Conservation (phyloP, 2,329 filamentous ascomycete species). For the Neurospora sp. region DNA sequence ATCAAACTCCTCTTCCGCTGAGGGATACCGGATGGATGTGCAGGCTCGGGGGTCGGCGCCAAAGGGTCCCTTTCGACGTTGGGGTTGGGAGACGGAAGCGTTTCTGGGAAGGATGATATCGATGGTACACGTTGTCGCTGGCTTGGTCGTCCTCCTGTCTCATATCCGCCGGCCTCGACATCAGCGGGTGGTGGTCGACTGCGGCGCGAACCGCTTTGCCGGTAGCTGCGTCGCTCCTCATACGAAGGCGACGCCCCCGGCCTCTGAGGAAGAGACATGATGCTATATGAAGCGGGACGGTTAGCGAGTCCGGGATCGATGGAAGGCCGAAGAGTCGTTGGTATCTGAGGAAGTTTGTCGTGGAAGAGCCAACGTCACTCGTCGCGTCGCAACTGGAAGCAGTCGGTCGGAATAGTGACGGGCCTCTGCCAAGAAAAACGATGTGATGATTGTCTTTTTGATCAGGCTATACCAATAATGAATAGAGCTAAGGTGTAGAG, state of each 20-base stretch:
- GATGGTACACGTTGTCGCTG: slow-evolving; percentile 47
- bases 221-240: slow-evolving; percentile 54
- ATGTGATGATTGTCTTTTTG: not conserved
- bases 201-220: slow-evolving; percentile 59
- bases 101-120: slow-evolving; percentile 48
- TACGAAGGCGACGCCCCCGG: slow-evolving; percentile 53
- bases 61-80: slow-evolving; percentile 47
- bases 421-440: not conserved
- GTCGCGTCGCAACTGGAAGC: not conserved
- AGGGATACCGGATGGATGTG: slow-evolving; percentile 13
- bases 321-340: not conserved
- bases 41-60: slow-evolving; percentile 34
- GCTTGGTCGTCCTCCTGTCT: slow-evolving; percentile 26
- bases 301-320: slow-evolving; percentile 12
- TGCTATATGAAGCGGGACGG: slow-evolving; percentile 23
- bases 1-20: slow-evolving; percentile 79
- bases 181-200: slow-evolving; percentile 48
- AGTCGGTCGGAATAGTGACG: not conserved
- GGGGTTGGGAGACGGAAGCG: slow-evolving; percentile 42
- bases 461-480: not conserved
- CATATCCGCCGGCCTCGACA: slow-evolving; percentile 55
- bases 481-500: not conserved
- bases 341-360: not conserved
- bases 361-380: not conserved
- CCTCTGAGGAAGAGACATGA: slow-evolving; percentile 54